These are phyloP conservation scores for Yueomyces sp. DNA, from an alignment of 805 yeast genomes.

Conservation along the genomic window DNA sequence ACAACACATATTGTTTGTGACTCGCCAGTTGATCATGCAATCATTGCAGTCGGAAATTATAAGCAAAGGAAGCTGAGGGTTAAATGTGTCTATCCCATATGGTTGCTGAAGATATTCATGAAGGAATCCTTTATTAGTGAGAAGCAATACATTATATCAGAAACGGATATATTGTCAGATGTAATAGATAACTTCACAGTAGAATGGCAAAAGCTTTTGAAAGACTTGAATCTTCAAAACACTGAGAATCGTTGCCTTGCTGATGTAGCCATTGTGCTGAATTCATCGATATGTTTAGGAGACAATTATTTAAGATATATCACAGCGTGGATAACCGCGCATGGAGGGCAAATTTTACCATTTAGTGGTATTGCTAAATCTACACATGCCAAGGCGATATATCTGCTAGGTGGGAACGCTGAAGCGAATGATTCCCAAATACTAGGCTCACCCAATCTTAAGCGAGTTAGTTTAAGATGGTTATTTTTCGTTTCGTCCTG, in stretches of 20 bases:
- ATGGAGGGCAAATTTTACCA: no score
- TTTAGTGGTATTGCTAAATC: no score
- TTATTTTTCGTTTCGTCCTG: constrained; percentile 51
- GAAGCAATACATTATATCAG: constrained; percentile 9
- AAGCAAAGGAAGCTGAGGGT: constrained; percentile 19
- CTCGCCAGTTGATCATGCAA: constrained; percentile 43
- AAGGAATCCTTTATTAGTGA: constrained; percentile 30
- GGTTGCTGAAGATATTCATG: constrained; percentile 1
- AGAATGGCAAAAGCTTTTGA: constrained; percentile 6
- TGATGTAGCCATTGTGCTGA: background rate
- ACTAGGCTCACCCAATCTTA: background rate
- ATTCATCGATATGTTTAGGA: no score
- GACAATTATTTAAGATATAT: no score
- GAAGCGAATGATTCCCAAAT: no score
- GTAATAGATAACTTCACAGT: constrained; percentile 3
- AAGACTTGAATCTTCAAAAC: background rate
- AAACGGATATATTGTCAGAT: constrained; percentile 13
- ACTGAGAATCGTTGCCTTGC: background rate
- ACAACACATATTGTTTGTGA: constrained; percentile 70
- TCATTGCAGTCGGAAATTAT: constrained; percentile 35
- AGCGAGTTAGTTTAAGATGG: constrained; percentile 66
- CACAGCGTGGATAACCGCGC: no score
- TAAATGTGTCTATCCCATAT: background rate
- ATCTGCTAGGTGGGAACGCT: no score
- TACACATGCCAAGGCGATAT: no score